Conservation (phyloP, 2,329 filamentous ascomycete genomes). For the Pseudocercospora crystallina region DNA sequence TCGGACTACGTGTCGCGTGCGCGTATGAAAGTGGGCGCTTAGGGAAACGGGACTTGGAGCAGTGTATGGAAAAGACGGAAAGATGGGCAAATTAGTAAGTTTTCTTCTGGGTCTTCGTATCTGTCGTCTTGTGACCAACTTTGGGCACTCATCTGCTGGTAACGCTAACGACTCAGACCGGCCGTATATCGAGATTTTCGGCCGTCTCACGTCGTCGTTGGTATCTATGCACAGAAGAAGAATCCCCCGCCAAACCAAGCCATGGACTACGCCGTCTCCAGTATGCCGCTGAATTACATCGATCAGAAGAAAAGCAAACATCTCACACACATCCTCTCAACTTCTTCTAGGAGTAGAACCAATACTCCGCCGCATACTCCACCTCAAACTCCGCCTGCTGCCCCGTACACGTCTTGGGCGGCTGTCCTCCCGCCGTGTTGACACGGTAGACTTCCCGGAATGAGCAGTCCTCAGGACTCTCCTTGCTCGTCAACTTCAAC, state of each 20-base stretch:
- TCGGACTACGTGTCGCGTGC: too few species aligned
- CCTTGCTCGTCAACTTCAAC: conserved; percentile 65
- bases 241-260: too few species aligned
- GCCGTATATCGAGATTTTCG: neutral
- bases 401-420: conserved; percentile 71
- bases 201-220: conserved; percentile 3
- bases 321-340: neutral
- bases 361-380: conserved; percentile 80
- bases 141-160: neutral
- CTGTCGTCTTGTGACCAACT: neutral
- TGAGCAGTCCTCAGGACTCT: conserved; percentile 53
- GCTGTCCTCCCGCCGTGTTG: conserved; percentile 75
- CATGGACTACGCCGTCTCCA: neutral
- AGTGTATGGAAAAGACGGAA: too few species aligned
- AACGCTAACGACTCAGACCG: neutral
- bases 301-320: neutral
- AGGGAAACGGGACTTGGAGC: neutral
- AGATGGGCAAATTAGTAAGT: neutral
- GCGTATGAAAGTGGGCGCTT: too few species aligned
- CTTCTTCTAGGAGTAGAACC: conserved; percentile 51
- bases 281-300: conserved; percentile 8
- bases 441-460: conserved; percentile 80
- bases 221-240: conserved; percentile 16
- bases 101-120: neutral
- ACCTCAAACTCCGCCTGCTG: conserved; percentile 66